Conservation (phyloP, 352 stramenopile genomes). For the Stramenopiles sp. region DNA sequence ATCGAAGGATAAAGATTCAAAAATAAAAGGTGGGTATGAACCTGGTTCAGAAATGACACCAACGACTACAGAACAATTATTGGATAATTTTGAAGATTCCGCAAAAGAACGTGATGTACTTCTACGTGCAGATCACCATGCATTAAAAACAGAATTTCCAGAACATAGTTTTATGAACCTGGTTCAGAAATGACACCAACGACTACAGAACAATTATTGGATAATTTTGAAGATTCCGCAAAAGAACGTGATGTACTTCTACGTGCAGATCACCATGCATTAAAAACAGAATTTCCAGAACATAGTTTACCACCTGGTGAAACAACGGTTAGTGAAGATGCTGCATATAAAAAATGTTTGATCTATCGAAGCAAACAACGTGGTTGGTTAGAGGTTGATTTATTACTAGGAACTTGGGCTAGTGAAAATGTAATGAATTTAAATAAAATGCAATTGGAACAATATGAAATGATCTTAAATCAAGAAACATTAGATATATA, state of each 20-base stretch:
- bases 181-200: background rate
- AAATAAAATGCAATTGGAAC: slow-evolving; percentile 46
- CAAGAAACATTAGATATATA: slow-evolving; percentile 93
- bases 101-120: background rate
- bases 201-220: background rate
- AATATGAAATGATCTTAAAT: slow-evolving; percentile 88
- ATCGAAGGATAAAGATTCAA: too few species aligned
- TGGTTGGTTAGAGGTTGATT: slow-evolving; percentile 81
- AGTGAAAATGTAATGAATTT: slow-evolving; percentile 63
- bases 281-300: background rate
- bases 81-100: background rate
- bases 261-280: background rate
- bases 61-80: background rate
- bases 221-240: background rate
- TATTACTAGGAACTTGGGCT: slow-evolving; percentile 78
- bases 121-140: background rate
- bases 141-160: background rate
- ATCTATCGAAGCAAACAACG: slow-evolving; percentile 85
- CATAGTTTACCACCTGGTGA: background rate
- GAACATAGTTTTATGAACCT: background rate
- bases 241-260: background rate
- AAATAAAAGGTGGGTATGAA: too few species aligned
- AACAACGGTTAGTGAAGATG: background rate
- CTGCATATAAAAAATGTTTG: slow-evolving; percentile 52
- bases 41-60: background rate